phyloP scores from a whole-genome alignment of 257 asterid species.

The Marsdenia floribunda region DNA sequence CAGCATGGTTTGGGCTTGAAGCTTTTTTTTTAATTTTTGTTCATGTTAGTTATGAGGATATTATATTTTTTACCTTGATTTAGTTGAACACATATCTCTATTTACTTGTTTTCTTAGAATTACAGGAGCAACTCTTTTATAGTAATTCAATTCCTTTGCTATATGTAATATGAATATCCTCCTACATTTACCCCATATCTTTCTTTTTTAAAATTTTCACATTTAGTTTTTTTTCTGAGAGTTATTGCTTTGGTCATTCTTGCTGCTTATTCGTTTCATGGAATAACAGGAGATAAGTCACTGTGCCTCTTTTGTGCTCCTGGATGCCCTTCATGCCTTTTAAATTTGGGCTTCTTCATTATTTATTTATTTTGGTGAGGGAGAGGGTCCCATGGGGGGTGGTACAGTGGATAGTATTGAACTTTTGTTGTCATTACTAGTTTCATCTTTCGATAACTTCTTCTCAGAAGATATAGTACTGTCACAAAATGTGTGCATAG shows the following conservation, averaged over 20 bases:
- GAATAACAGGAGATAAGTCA: not conserved
- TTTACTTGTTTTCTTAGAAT: not conserved
- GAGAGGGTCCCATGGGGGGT: too few relatives aligned
- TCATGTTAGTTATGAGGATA: not conserved
- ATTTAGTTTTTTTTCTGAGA: not conserved
- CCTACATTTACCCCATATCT: not conserved
- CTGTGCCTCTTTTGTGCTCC: not conserved
- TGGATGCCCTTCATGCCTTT: not conserved
- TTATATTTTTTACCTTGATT: too few relatives aligned
- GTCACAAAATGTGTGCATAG: not conserved
- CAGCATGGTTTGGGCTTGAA: not conserved
- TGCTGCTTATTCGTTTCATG: not conserved
- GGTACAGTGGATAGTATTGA: too few relatives aligned
- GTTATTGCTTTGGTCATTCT: not conserved
- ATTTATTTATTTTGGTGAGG: too few relatives aligned
- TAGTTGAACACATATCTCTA: not conserved
- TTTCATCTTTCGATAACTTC: too few relatives aligned
- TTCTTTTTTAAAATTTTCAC: not conserved
- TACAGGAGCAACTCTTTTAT: not conserved
- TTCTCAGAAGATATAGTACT: too few relatives aligned
- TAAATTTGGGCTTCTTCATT: not conserved
- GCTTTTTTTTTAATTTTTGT: not conserved
- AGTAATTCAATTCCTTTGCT: not conserved
- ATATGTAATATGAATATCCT: not conserved
- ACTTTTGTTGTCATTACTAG: too few relatives aligned